phyloP scores from a whole-genome alignment of 106 monocot species.

The Narthecium ossifragum region DNA sequence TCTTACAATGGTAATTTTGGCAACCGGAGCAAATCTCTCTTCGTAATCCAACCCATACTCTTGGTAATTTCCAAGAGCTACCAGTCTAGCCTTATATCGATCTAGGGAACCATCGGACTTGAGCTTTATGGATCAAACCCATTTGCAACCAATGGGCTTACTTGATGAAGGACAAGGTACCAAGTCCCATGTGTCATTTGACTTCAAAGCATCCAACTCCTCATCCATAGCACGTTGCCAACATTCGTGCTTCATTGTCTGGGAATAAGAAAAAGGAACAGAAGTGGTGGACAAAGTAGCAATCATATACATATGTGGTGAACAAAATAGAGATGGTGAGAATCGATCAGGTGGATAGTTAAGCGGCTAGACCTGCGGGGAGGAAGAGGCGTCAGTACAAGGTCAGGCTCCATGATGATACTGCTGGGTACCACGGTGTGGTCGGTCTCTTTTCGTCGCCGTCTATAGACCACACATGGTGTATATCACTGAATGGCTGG shows the following conservation, averaged over 20 bases:
- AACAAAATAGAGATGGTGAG: background rate
- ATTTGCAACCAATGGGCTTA: background rate
- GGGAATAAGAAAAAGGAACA: background rate
- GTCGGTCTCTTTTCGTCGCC: too few species aligned
- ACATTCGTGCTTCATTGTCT: background rate
- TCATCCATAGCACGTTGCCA: slow-evolving; percentile 2
- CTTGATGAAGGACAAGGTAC: background rate
- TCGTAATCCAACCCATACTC: background rate
- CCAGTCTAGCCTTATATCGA: slow-evolving; percentile 4
- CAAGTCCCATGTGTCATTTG: background rate
- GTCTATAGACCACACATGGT: too few species aligned
- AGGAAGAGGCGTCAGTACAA: background rate
- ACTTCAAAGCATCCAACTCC: background rate
- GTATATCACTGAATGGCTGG: too few species aligned
- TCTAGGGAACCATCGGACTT: background rate
- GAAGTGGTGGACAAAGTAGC: background rate
- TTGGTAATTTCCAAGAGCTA: slow-evolving; percentile 5
- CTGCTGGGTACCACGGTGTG: too few species aligned
- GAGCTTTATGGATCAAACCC: background rate
- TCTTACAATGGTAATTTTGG: background rate
- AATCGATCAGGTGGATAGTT: background rate
- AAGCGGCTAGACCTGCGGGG: background rate
- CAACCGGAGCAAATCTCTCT: slow-evolving; percentile 5
- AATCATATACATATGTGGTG: background rate
- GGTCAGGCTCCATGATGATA: too few species aligned